Percentiles rank a stretch among this genome's conserved stretches.
phyloP scores from a whole-genome alignment of 1,284 basidiomycete genomes.

The Retiboletus flavoniger region DNA sequence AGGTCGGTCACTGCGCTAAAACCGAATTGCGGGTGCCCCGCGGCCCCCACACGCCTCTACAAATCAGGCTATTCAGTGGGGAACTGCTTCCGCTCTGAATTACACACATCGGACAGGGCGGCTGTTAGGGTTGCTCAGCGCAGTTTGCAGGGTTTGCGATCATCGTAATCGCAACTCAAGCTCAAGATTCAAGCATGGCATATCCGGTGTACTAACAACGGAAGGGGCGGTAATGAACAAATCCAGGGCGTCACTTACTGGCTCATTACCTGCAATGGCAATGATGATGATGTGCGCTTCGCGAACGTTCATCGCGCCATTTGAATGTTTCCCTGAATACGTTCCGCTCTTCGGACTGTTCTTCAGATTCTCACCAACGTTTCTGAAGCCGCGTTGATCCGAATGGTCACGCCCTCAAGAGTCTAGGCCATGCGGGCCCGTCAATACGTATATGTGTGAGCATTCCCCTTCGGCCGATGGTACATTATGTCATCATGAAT shows the following conservation, averaged over 20 bases:
- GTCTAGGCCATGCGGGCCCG: neutral
- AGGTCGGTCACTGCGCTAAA: neutral
- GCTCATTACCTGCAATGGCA: neutral
- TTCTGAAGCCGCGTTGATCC: conserved; percentile 5
- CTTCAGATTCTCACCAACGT: neutral
- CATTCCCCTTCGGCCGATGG: neutral
- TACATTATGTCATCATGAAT: neutral
- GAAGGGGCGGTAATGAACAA: conserved; percentile 8
- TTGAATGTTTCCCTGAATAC: conserved; percentile 17
- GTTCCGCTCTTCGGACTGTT: conserved; percentile 5
- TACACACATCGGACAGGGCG: neutral
- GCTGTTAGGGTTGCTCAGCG: neutral
- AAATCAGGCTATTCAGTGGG: neutral
- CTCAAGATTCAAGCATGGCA: conserved; percentile 12
- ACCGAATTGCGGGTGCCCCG: neutral
- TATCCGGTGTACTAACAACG: neutral
- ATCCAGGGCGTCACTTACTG: neutral
- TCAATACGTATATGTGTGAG: conserved; percentile 1
- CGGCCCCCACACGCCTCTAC: neutral
- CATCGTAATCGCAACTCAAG: conserved; percentile 12
- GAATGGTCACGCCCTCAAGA: neutral
- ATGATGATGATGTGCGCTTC: neutral
- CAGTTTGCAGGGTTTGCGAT: neutral
- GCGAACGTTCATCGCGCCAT: neutral
- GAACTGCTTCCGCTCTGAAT: neutral